Evolutionary conservation across 2,329 filamentous ascomycete species (phyloP).

Genomic region (Lizonia empirigonia): DNA sequence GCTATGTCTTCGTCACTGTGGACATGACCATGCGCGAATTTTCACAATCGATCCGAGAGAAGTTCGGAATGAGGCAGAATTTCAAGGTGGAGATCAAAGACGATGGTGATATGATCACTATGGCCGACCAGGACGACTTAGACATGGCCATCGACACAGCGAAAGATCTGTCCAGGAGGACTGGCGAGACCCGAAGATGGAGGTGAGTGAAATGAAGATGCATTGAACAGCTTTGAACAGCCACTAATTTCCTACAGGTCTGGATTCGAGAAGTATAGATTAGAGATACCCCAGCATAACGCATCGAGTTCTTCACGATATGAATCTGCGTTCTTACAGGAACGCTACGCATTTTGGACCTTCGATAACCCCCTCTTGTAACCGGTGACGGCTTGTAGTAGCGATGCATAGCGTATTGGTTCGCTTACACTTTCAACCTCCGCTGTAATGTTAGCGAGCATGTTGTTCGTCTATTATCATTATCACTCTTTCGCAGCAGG

Average conservation of each 20-base stretch:
- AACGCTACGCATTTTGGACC: conserved; percentile 15
- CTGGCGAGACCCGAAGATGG: conserved; percentile 90
- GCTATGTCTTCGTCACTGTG: conserved; percentile 85
- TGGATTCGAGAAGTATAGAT: conserved; percentile 54
- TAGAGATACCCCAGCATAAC: conserved; percentile 48
- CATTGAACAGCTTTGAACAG: not conserved
- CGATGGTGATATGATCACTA: conserved; percentile 95
- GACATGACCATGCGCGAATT: conserved; percentile 78
- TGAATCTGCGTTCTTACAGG: conserved; percentile 19
- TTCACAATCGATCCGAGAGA: conserved; percentile 78
- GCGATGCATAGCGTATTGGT: conserved; percentile 20
- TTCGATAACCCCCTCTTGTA: conserved; percentile 20
- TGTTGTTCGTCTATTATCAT: conserved; percentile 22
- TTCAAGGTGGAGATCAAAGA: conserved; percentile 91
- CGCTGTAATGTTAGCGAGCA: conserved; percentile 45
- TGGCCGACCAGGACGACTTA: conserved; percentile 95
- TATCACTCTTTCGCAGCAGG: conserved; percentile 43
- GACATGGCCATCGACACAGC: conserved; percentile 81
- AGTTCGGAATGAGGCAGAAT: conserved; percentile 76
- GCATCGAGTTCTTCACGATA: conserved; percentile 31
- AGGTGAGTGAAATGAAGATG: conserved; percentile 66
- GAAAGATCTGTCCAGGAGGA: conserved; percentile 71
- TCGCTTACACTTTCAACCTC: conserved; percentile 17
- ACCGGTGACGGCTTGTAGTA: conserved; percentile 13
- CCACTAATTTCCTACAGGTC: conserved; percentile 48